Percentiles rank a stretch among this genome's conserved stretches.
Conservation (phyloP, 768 basidiomycete genomes). For the Mycena amicta region DNA sequence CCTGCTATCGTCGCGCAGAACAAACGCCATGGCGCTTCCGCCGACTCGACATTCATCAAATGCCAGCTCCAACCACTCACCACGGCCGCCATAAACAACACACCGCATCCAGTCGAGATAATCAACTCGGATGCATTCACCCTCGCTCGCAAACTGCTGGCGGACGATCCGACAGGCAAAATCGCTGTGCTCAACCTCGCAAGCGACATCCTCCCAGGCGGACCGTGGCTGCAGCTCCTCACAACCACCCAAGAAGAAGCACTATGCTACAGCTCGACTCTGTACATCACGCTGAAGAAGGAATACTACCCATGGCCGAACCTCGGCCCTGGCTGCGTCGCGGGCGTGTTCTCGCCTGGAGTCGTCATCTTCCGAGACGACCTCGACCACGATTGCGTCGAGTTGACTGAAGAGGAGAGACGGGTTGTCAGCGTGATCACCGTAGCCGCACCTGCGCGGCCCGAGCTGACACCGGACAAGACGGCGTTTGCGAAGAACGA, state of each 20-base stretch:
- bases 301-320: constrained; percentile 52
- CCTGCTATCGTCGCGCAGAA: constrained; percentile 29
- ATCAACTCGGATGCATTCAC: constrained; percentile 43
- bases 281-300: constrained; percentile 42
- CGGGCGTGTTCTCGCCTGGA: constrained; percentile 46
- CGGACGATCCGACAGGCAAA: constrained; percentile 29
- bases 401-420: constrained; percentile 34
- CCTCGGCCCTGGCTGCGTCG: constrained; percentile 40
- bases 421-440: constrained; percentile 46
- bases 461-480: constrained; percentile 32
- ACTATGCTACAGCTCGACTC: constrained; percentile 49
- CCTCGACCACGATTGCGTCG: constrained; percentile 43
- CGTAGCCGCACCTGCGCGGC: constrained; percentile 42
- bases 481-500: constrained; percentile 26
- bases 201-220: constrained; percentile 32
- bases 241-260: constrained; percentile 38
- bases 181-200: constrained; percentile 44
- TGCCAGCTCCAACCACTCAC: constrained; percentile 31
- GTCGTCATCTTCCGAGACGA: constrained; percentile 52
- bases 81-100: constrained; percentile 15
- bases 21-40: constrained; percentile 32
- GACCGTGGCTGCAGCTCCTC: constrained; percentile 6
- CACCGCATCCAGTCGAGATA: constrained; percentile 27
- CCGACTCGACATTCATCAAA: constrained; percentile 32
- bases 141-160: constrained; percentile 34